A percentile compares a stretch with the other conserved stretches of the same genome.
These are phyloP conservation scores for Aspergillus felis DNA, from an alignment of 2,329 filamentous ascomycete genomes.

Conservation along the genomic window DNA sequence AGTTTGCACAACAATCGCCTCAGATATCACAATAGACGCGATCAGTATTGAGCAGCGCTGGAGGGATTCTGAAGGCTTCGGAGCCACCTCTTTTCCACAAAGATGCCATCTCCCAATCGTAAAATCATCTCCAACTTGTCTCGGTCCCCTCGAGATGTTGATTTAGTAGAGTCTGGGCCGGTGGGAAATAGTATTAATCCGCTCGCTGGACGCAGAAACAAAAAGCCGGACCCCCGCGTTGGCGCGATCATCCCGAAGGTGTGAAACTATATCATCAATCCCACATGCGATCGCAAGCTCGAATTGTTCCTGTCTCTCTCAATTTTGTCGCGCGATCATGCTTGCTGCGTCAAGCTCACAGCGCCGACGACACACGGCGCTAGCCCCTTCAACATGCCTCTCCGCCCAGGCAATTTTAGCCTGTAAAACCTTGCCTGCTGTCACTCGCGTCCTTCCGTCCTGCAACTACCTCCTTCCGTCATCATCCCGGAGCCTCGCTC, in stretches of 20 bases:
- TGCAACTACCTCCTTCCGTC: conserved; percentile 19
- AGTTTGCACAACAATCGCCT: conserved; percentile 6
- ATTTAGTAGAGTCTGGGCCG: conserved; percentile 17
- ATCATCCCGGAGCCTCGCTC: conserved; percentile 32
- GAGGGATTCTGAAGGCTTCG: neutral
- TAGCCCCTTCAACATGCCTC: conserved; percentile 34
- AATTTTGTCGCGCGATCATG: conserved; percentile 25
- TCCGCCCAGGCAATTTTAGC: conserved; percentile 35
- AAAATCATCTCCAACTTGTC: conserved; percentile 1
- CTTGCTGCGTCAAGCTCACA: conserved; percentile 28
- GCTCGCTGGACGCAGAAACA: conserved; percentile 38
- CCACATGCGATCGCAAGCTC: conserved; percentile 12
- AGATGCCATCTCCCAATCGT: no score
- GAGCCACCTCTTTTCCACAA: neutral
- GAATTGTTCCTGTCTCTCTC: conserved; percentile 9
- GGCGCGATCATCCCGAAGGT: conserved; percentile 28
- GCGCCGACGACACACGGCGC: conserved; percentile 28
- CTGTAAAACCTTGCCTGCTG: conserved; percentile 33
- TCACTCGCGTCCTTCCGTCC: conserved; percentile 26
- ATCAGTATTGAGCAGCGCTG: neutral
- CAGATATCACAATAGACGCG: conserved; percentile 5
- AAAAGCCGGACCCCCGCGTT: conserved; percentile 37
- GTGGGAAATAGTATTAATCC: conserved; percentile 42
- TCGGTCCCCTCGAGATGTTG: conserved; percentile 3
- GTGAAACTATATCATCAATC: conserved; percentile 25